Percentiles rank a stretch among this genome's conserved stretches.
Evolutionary conservation across 148 eudicot genomes (phyloP).

Genomic region (Camellia sinensis): DNA sequence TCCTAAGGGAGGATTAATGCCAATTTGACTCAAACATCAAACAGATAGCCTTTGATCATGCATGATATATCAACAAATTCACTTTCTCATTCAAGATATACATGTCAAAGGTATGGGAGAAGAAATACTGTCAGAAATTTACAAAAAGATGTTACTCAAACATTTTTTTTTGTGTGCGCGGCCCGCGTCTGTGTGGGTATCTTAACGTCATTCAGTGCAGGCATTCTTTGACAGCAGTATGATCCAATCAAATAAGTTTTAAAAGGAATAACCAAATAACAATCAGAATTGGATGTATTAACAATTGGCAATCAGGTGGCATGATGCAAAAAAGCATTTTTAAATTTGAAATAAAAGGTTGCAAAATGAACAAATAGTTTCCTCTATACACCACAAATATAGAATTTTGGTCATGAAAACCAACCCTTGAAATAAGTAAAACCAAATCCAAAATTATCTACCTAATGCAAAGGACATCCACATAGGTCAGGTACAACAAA

Average conservation of each 20-base stretch:
- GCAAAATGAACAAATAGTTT: neutral
- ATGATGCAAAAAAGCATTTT: neutral
- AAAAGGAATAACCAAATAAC: neutral
- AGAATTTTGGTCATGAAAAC: too few species aligned
- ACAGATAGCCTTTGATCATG: neutral
- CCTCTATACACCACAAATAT: neutral
- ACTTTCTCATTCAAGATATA: neutral
- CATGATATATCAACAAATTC: neutral
- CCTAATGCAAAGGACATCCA: neutral
- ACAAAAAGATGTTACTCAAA: too few species aligned
- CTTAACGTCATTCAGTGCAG: neutral
- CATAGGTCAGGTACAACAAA: neutral
- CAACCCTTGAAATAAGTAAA: neutral
- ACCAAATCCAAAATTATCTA: neutral
- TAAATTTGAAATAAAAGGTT: neutral
- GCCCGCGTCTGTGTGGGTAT: too few species aligned
- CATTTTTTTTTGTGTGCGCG: too few species aligned
- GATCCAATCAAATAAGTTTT: neutral
- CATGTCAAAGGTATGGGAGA: neutral
- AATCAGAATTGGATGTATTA: neutral
- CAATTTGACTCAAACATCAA: neutral
- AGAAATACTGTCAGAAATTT: too few species aligned
- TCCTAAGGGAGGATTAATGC: neutral
- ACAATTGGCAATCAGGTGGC: slow-evolving; percentile 9
- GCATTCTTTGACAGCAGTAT: neutral